phyloP scores from a whole-genome alignment of 1,284 basidiomycete species.

The Gomphus bonarii region DNA sequence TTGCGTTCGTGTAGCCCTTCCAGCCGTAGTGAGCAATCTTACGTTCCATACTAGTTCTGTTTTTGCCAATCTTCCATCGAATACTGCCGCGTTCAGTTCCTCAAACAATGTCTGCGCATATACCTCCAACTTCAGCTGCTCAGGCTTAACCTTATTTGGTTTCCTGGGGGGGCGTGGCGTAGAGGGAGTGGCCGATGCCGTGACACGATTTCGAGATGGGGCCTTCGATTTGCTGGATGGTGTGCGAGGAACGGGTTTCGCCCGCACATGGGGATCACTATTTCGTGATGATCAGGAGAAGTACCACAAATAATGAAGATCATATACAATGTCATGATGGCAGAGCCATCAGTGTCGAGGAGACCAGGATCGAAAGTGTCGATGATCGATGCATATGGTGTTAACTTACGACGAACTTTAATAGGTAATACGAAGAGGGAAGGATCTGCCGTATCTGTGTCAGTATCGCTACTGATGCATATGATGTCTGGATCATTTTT shows the following conservation, averaged over 20 bases:
- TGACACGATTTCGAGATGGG: background rate
- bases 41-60: conserved; percentile 68
- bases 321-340: conserved; percentile 5
- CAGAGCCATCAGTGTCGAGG: background rate
- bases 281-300: background rate
- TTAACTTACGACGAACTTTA: background rate
- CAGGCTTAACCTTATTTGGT: conserved; percentile 15
- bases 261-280: conserved; percentile 1
- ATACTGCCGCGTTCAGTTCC: conserved; percentile 71
- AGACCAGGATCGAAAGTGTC: background rate
- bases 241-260: background rate
- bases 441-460: background rate
- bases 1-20: conserved; percentile 47
- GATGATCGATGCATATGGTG: background rate
- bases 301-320: background rate
- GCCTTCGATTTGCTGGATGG: background rate
- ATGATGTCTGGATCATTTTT: background rate
- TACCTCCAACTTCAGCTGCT: conserved; percentile 33
- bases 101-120: conserved; percentile 67
- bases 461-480: background rate
- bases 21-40: conserved; percentile 64
- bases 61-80: conserved; percentile 56
- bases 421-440: background rate
- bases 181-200: background rate
- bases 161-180: background rate